Percentiles rank a stretch among this genome's conserved stretches.
Conservation (phyloP, 2,329 filamentous ascomycete genomes). For the Nemania diffusa region DNA sequence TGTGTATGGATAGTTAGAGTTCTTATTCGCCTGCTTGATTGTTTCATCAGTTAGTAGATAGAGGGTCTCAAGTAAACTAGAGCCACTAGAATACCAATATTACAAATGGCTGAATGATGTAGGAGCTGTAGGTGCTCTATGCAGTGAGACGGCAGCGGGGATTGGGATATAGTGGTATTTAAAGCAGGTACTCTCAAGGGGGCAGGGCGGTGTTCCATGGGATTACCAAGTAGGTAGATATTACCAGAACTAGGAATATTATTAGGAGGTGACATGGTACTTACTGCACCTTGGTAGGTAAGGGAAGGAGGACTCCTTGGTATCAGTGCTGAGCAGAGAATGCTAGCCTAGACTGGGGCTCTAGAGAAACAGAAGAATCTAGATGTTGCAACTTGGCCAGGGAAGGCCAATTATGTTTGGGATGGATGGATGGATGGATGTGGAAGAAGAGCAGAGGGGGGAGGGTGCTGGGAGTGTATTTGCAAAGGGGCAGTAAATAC, state of each 20-base stretch:
- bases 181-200: neutral
- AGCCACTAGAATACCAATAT: neutral
- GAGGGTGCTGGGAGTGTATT: neutral
- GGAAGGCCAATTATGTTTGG: neutral
- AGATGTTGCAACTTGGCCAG: neutral
- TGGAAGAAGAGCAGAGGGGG: neutral
- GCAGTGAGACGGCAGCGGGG: neutral
- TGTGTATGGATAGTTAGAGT: neutral
- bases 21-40: neutral
- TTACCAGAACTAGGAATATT: neutral
- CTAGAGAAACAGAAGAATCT: no score
- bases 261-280: neutral
- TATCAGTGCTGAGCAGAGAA: neutral
- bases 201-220: neutral
- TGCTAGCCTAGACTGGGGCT: neutral
- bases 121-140: no score
- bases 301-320: neutral
- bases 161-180: neutral
- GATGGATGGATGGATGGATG: neutral
- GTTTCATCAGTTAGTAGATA: neutral
- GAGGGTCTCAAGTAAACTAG: neutral
- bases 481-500: constrained; percentile 1
- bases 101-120: neutral
- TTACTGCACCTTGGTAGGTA: neutral
- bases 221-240: neutral